Evolutionary conservation across 176 grass and related monocot genomes (phyloP), one percentile per base, ranked within the genome.

Genomic region (Eremochloa ophiuroides): DNA sequence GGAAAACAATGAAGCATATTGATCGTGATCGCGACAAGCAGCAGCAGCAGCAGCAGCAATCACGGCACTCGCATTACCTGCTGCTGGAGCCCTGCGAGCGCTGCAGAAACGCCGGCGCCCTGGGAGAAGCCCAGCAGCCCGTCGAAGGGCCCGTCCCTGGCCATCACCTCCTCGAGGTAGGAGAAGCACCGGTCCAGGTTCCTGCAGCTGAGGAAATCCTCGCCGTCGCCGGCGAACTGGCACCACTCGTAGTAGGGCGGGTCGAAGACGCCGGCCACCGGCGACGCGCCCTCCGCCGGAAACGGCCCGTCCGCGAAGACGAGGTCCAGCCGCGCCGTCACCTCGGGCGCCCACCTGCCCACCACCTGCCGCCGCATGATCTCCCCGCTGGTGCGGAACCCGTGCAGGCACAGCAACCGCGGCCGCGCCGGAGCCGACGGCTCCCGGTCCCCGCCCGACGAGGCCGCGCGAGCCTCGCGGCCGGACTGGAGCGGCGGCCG

Each of bases 61-160:
- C 33, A 4, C 33, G 33, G 33, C n/a, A n/a, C n/a, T 34, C 33
- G 33, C n/a, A n/a, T n/a, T 66, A 93, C 91, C 84, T 66, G 86
- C 43, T 73, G 51, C 69, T 90, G 91, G 8, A 93, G 85, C 78
- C 85, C 82, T 8, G 85, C 66, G 12, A 93, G 64, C 3, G 44
- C 85, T 0, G 87, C 77, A 18, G 88, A 81, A 4, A 94, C 61
- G 80, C 79, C 85, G 48, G 88, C 82, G 9, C 91, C 91, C 91
- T 94, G 90, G 22, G 95, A 98, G 81, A 98, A 98, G 30, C 95
- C 95, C 78, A 98, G 83, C 55, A 94, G 59, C 0, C 95, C 95
- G 80, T 98, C 92, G 73, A 98, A 93, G 4, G 95, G 95, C 4
- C 92, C 95, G 25, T 93, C 73, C 47, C 88, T 82, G 20, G 87